These are phyloP conservation scores for Plantago lanceolata DNA, from an alignment of 305 asterid genomes.

Conservation along the genomic window DNA sequence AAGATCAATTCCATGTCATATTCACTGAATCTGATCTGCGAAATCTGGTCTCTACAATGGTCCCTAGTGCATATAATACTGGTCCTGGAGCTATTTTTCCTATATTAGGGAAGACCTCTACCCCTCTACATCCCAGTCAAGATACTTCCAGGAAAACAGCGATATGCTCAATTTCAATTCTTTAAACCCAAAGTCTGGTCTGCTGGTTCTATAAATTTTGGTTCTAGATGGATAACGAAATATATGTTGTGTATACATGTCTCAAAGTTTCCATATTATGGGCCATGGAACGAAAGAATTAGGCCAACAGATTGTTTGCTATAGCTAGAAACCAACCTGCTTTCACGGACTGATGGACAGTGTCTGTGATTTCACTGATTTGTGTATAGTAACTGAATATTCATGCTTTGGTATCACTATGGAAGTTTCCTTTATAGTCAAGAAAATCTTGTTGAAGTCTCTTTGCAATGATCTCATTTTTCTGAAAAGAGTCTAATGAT, in stretches of 20 bases:
- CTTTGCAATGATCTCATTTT: background rate
- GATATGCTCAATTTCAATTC: too few relatives aligned
- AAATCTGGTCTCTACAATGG: too few relatives aligned
- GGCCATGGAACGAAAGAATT: background rate
- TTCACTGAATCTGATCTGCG: too few relatives aligned
- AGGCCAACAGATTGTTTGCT: background rate
- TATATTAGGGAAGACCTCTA: too few relatives aligned
- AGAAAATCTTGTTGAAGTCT: background rate
- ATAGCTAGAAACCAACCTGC: background rate
- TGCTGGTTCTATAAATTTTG: background rate
- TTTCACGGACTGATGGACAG: background rate
- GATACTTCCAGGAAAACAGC: too few relatives aligned
- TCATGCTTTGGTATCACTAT: background rate
- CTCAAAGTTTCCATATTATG: too few relatives aligned
- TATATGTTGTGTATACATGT: too few relatives aligned
- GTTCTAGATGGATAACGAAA: background rate
- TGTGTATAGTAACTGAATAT: background rate
- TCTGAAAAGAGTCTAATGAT: background rate
- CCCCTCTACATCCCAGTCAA: too few relatives aligned
- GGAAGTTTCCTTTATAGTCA: background rate
- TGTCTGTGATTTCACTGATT: background rate
- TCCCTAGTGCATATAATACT: too few relatives aligned
- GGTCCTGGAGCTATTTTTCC: too few relatives aligned
- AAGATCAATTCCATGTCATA: too few relatives aligned
- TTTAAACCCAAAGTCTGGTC: too few relatives aligned